These are phyloP conservation scores for Nymphaea thermarum DNA, from an alignment of 164 flowering plant genomes.

Conservation along the genomic window DNA sequence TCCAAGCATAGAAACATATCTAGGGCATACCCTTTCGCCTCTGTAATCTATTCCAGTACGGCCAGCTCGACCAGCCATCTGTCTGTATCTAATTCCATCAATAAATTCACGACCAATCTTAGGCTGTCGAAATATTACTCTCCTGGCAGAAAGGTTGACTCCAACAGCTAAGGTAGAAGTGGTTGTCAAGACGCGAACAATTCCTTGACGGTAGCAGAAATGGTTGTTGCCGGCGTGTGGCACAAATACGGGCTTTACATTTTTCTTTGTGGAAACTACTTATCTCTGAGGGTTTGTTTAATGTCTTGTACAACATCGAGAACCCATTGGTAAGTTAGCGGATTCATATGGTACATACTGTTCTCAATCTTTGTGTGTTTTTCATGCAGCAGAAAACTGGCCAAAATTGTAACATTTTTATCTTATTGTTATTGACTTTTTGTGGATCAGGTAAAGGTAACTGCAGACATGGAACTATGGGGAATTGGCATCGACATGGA, in stretches of 20 bases:
- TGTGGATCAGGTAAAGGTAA: slow-evolving; percentile 55
- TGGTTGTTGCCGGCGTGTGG: slow-evolving; percentile 96
- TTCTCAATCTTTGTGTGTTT: neutral
- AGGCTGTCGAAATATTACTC: slow-evolving; percentile 96
- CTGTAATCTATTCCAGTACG: slow-evolving; percentile 96
- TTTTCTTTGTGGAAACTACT: slow-evolving; percentile 80
- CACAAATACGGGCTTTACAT: slow-evolving; percentile 63
- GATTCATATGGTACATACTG: neutral
- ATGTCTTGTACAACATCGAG: slow-evolving; percentile 51
- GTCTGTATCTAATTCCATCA: slow-evolving; percentile 90
- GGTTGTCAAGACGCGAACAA: slow-evolving; percentile 83
- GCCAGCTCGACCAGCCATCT: slow-evolving; percentile 99
- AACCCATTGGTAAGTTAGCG: slow-evolving; percentile 52
- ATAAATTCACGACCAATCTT: slow-evolving; percentile 91
- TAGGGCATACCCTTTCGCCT: slow-evolving; percentile 89
- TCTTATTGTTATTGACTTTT: no score
- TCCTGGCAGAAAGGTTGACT: slow-evolving; percentile 65
- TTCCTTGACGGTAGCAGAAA: slow-evolving; percentile 92
- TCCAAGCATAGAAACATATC: slow-evolving; percentile 3
- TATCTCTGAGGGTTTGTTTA: slow-evolving; percentile 60
- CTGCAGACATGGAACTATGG: slow-evolving; percentile 92
- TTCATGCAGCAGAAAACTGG: no score
- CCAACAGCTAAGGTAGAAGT: slow-evolving; percentile 98
- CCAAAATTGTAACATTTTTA: no score
- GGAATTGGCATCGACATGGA: slow-evolving; percentile 98